A percentile compares a stretch with the other conserved stretches of the same genome.
Conservation (phyloP, 2,329 filamentous ascomycete species). For the Fusarium palustre region DNA sequence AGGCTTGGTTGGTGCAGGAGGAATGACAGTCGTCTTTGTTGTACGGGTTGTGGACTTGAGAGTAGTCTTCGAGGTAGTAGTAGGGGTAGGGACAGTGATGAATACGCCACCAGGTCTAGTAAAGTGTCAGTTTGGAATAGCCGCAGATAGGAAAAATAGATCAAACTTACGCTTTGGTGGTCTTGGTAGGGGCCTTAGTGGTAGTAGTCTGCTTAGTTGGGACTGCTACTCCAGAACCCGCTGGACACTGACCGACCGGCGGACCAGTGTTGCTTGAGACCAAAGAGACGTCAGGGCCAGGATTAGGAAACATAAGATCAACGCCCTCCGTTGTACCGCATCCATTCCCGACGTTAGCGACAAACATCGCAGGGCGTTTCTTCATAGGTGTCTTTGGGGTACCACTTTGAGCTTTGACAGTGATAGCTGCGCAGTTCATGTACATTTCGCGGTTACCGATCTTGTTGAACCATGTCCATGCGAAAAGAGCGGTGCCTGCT, state of each 20-base stretch:
- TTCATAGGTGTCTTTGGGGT: conserved; percentile 56
- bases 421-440: conserved; percentile 83
- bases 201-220: conserved; percentile 22
- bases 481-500: conserved; percentile 70
- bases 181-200: conserved; percentile 15
- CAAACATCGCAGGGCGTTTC: conserved; percentile 73
- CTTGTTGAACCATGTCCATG: conserved; percentile 83
- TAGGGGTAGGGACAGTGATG: conserved; percentile 9
- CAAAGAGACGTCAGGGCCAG: conserved; percentile 52
- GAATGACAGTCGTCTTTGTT: conserved; percentile 3
- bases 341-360: conserved; percentile 71
- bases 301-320: conserved; percentile 73
- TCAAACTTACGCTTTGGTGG: conserved; percentile 20
- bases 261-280: conserved; percentile 53
- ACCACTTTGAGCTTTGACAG: conserved; percentile 60
- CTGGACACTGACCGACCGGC: conserved; percentile 34
- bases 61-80: conserved; percentile 27
- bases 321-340: conserved; percentile 56
- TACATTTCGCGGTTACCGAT: conserved; percentile 85
- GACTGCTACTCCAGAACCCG: conserved; percentile 38
- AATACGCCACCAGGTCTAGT: conserved; percentile 24
- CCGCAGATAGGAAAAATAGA: neutral
- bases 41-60: conserved; percentile 29
- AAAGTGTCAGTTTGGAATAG: neutral
- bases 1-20: conserved; percentile 21